These are phyloP conservation scores for Aspergillus sp. DNA, from an alignment of 2,329 filamentous ascomycete species.

Conservation along the genomic window DNA sequence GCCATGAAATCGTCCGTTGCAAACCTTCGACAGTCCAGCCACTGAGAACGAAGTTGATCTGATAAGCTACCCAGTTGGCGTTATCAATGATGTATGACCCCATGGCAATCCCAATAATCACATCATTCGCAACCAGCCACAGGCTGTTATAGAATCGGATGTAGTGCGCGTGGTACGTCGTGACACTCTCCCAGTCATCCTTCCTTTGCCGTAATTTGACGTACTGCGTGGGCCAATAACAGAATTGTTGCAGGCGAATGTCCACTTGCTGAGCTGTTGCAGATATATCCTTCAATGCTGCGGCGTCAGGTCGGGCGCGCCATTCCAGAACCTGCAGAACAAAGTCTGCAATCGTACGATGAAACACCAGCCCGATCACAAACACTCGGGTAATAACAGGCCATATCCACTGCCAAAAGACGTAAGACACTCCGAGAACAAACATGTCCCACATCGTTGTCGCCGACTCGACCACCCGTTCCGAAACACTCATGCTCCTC, in stretches of 20 bases:
- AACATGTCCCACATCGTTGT: conserved; percentile 79
- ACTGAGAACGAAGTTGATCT: conserved; percentile 73
- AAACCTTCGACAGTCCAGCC: conserved; percentile 86
- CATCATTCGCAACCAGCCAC: conserved; percentile 97
- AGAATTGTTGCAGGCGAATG: conserved; percentile 95
- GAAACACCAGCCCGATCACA: conserved; percentile 73
- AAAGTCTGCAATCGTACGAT: conserved; percentile 78
- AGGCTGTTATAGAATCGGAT: conserved; percentile 98
- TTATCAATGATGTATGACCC: conserved; percentile 98
- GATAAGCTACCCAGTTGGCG: conserved; percentile 74
- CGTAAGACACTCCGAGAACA: conserved; percentile 65
- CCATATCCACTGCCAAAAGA: conserved; percentile 73
- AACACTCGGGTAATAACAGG: conserved; percentile 73
- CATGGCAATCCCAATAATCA: conserved; percentile 95
- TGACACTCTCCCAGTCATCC: conserved; percentile 92
- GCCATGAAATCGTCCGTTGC: conserved; percentile 85
- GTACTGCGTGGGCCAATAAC: conserved; percentile 98
- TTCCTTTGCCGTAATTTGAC: conserved; percentile 85
- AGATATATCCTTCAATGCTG: conserved; percentile 91
- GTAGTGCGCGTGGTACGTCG: conserved; percentile 92
- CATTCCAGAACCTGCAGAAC: conserved; percentile 81
- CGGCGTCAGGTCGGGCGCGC: conserved; percentile 71
- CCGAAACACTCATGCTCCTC: conserved; percentile 85
- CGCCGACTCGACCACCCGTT: conserved; percentile 90
- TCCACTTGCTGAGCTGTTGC: conserved; percentile 97